These are phyloP conservation scores for Lycium barbarum DNA, from an alignment of 257 asterid genomes.

Conservation along the genomic window DNA sequence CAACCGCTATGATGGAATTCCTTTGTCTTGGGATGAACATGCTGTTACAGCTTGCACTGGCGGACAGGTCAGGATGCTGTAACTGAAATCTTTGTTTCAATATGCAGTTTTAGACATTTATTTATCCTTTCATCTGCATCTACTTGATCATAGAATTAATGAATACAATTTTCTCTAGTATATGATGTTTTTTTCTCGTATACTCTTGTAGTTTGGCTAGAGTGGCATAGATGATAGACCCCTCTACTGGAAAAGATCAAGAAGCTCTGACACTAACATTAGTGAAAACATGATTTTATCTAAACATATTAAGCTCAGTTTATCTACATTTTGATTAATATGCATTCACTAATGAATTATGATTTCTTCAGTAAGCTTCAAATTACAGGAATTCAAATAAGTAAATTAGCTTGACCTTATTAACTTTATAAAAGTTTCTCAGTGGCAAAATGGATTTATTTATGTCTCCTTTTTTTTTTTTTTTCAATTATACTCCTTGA, in stretches of 20 bases:
- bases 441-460: not conserved
- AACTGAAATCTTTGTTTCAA: not conserved
- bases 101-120: not conserved
- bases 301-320: not conserved
- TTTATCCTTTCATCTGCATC: not conserved
- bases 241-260: not conserved
- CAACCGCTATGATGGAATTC: constrained; percentile 96
- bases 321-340: too few relatives aligned
- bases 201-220: not conserved
- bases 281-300: not conserved
- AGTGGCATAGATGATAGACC: not conserved
- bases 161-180: not conserved
- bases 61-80: constrained; percentile 67
- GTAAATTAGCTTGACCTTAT: not conserved
- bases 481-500: not conserved
- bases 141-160: not conserved
- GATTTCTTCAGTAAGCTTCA: not conserved
- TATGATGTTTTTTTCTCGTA: not conserved
- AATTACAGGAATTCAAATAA: not conserved
- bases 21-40: constrained; percentile 83
- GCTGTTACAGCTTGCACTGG: constrained; percentile 95
- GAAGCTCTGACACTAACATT: not conserved
- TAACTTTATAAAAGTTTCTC: not conserved
- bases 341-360: not conserved
- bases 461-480: not conserved